These are phyloP conservation scores for Fusarium sp. DNA, from an alignment of 2,329 filamentous ascomycete genomes.

Conservation along the genomic window DNA sequence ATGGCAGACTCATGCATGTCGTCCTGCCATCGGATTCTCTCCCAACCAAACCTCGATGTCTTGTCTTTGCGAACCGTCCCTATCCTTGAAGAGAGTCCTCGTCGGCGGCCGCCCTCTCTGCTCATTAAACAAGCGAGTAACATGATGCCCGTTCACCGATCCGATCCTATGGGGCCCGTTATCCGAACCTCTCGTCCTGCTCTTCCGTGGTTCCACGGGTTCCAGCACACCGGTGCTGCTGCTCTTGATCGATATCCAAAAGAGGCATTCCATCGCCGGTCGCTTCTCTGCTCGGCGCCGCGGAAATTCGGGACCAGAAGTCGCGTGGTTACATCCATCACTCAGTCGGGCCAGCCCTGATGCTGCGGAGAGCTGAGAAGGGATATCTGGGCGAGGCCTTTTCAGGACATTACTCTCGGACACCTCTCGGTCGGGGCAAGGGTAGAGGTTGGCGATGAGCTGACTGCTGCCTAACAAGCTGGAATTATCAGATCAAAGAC, in stretches of 20 bases:
- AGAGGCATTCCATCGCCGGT: neutral
- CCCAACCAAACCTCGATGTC: neutral
- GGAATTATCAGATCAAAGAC: neutral
- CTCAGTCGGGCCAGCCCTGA: neutral
- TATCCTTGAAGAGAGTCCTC: neutral
- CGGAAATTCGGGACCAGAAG: neutral
- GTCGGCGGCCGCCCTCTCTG: neutral
- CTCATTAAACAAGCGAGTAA: conserved; percentile 3
- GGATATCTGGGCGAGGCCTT: neutral
- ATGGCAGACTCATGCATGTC: neutral
- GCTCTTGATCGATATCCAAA: neutral
- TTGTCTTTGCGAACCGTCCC: neutral
- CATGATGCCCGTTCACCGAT: neutral
- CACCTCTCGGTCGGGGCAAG: neutral
- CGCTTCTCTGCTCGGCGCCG: neutral
- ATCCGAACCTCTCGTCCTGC: neutral
- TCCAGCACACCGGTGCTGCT: neutral
- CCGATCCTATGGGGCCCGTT: neutral
- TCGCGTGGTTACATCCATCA: neutral
- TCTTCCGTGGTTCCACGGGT: neutral
- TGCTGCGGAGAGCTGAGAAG: neutral
- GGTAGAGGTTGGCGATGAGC: neutral
- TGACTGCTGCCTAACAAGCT: conserved; percentile 6
- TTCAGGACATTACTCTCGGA: neutral
- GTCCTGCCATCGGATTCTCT: neutral